A percentile compares a stretch with the other conserved stretches of the same genome.
Conservation (phyloP, 148 eudicot species). For the Bassia scoparia region DNA sequence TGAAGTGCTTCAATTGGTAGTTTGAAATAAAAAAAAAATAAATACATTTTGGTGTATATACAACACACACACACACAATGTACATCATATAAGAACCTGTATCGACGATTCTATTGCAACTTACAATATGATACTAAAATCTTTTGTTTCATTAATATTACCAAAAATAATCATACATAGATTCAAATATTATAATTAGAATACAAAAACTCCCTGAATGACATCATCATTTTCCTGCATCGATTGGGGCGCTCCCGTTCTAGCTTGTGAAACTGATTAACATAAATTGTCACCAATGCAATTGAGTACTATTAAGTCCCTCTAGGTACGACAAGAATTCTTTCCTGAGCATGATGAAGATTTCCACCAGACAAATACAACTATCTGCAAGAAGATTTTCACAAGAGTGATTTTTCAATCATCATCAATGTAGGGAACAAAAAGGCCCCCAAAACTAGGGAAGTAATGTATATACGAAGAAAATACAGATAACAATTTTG, state of each 20-base stretch:
- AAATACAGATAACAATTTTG: too few species aligned
- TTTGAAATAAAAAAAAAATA: too few species aligned
- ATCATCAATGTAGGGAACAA: background rate
- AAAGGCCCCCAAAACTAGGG: background rate
- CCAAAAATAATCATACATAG: too few species aligned
- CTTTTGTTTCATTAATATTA: too few species aligned
- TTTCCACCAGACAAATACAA: slow-evolving; percentile 98
- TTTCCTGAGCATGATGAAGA: slow-evolving; percentile 89
- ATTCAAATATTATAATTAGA: too few species aligned
- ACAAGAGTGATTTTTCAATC: background rate
- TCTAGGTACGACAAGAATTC: slow-evolving; percentile 85
- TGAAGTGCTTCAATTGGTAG: too few species aligned
- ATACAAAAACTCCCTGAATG: slow-evolving; percentile 18
- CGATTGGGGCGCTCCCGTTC: slow-evolving; percentile 74
- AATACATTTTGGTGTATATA: too few species aligned
- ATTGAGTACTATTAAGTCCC: slow-evolving; percentile 89
- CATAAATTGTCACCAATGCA: slow-evolving; percentile 92
- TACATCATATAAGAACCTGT: too few species aligned
- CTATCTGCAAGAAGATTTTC: slow-evolving; percentile 55
- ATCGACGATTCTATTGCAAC: too few species aligned
- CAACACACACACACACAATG: too few species aligned
- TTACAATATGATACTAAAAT: too few species aligned
- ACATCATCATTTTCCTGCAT: slow-evolving; percentile 41
- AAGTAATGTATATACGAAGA: too few species aligned
- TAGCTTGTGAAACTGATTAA: slow-evolving; percentile 93